These are phyloP conservation scores for Immersiella caudata DNA, from an alignment of 495 filamentous ascomycete genomes.

Conservation along the genomic window DNA sequence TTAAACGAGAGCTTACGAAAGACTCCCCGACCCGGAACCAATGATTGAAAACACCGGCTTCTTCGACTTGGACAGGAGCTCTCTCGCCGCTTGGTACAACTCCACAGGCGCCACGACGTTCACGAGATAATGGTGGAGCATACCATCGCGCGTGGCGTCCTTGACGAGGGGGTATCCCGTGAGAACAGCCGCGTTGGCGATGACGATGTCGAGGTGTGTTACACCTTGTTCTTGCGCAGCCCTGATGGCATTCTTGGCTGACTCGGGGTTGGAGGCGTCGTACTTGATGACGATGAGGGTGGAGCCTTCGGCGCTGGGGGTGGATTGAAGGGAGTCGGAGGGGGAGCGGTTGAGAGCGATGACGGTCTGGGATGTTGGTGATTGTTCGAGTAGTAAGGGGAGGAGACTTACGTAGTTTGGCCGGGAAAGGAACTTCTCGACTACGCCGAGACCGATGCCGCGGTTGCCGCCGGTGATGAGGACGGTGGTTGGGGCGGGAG, in stretches of 20 bases:
- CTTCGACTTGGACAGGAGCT: slow-evolving; percentile 32
- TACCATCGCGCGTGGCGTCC: slow-evolving; percentile 31
- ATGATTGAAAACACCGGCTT: slow-evolving; percentile 43
- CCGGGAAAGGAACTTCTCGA: slow-evolving; percentile 29
- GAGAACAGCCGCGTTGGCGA: slow-evolving; percentile 36
- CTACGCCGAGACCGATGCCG: slow-evolving; percentile 36
- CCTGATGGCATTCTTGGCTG: slow-evolving; percentile 21
- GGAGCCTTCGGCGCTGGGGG: slow-evolving; percentile 29
- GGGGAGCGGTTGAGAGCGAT: slow-evolving; percentile 38
- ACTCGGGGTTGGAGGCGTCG: slow-evolving; percentile 28
- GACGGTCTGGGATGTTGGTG: slow-evolving; percentile 26
- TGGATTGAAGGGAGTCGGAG: slow-evolving; percentile 25
- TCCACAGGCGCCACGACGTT: slow-evolving; percentile 36
- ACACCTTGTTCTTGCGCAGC: slow-evolving; percentile 21
- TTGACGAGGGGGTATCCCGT: slow-evolving; percentile 37
- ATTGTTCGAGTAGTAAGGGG: neutral
- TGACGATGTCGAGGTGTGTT: slow-evolving; percentile 32
- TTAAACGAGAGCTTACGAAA: slow-evolving; percentile 27
- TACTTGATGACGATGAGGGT: slow-evolving; percentile 33
- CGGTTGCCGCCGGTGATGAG: slow-evolving; percentile 37
- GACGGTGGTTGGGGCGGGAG: slow-evolving; percentile 11
- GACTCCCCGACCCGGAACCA: slow-evolving; percentile 34
- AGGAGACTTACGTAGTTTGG: slow-evolving; percentile 23
- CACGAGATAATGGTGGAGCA: slow-evolving; percentile 31
- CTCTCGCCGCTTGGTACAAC: slow-evolving; percentile 38